phyloP scores from a whole-genome alignment of 2,329 filamentous ascomycete genomes.

The Pyrenophora teres region DNA sequence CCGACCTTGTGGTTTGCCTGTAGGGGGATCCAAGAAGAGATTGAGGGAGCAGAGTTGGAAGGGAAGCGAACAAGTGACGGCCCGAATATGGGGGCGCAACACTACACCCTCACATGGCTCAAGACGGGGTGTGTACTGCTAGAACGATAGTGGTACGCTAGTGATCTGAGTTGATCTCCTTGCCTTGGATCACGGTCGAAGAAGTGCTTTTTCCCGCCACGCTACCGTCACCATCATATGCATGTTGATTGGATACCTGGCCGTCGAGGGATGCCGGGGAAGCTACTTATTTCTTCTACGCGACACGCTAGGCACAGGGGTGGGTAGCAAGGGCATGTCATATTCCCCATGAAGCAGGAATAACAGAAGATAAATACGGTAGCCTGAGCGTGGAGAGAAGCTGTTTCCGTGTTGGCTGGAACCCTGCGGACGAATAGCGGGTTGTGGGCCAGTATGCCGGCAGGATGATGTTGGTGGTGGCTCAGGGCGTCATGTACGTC shows the following conservation, averaged over 20 bases:
- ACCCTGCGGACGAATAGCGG: background rate
- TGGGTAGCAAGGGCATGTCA: background rate
- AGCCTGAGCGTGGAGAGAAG: background rate
- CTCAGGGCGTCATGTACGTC: background rate
- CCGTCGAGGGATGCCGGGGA: background rate
- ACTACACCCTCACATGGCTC: no score
- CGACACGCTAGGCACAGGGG: background rate
- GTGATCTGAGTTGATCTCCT: background rate
- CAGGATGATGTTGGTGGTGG: background rate
- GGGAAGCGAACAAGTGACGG: no score
- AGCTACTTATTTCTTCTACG: background rate
- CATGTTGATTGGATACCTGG: background rate
- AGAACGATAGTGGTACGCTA: no score
- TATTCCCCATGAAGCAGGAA: no score
- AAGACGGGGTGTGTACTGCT: no score
- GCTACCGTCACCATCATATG: background rate
- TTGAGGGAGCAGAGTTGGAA: no score
- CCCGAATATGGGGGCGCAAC: no score
- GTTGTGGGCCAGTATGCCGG: background rate
- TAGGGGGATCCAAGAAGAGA: no score
- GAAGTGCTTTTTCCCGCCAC: background rate
- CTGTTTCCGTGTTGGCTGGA: background rate
- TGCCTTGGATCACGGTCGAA: background rate
- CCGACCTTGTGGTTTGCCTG: conserved; percentile 4
- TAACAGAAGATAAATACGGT: background rate